Conservation (phyloP, 2,329 filamentous ascomycete species). For the Aciculosporium take region DNA sequence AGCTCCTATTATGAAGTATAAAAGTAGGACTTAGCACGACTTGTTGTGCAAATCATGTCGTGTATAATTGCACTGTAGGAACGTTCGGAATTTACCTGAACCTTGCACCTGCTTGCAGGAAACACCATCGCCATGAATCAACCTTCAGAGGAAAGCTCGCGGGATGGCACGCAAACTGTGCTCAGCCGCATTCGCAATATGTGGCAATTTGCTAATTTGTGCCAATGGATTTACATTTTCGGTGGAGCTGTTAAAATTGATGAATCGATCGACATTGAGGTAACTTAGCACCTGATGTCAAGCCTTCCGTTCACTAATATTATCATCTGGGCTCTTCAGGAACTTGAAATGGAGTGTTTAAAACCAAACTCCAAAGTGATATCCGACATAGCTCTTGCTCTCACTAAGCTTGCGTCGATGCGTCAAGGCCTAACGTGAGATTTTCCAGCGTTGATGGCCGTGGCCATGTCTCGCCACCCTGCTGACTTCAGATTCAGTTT, state of each 20-base stretch:
- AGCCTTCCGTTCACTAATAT: not conserved
- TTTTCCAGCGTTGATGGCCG: slow-evolving; percentile 1
- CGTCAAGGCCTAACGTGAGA: slow-evolving; percentile 83
- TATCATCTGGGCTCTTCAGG: slow-evolving; percentile 35
- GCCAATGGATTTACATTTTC: slow-evolving; percentile 88
- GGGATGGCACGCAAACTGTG: slow-evolving; percentile 13
- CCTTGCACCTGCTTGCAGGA: too few relatives aligned
- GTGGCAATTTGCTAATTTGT: slow-evolving; percentile 91
- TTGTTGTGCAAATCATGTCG: too few relatives aligned
- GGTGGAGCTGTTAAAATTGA: slow-evolving; percentile 81
- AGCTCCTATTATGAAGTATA: too few relatives aligned
- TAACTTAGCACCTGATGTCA: slow-evolving; percentile 24
- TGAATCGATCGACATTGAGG: slow-evolving; percentile 79
- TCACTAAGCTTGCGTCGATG: slow-evolving; percentile 88
- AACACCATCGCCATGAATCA: not conserved
- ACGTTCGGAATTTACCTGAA: too few relatives aligned
- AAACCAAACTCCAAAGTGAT: slow-evolving; percentile 64
- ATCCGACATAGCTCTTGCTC: slow-evolving; percentile 65
- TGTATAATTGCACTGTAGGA: too few relatives aligned
- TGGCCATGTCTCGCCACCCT: slow-evolving; percentile 3
- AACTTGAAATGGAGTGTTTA: slow-evolving; percentile 77
- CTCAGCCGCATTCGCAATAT: slow-evolving; percentile 66
- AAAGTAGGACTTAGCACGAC: too few relatives aligned
- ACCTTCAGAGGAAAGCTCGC: not conserved
- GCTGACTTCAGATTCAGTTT: slow-evolving; percentile 35